Evolutionary conservation across 768 basidiomycete genomes (phyloP).

Genomic region (Tylopilus sp.): DNA sequence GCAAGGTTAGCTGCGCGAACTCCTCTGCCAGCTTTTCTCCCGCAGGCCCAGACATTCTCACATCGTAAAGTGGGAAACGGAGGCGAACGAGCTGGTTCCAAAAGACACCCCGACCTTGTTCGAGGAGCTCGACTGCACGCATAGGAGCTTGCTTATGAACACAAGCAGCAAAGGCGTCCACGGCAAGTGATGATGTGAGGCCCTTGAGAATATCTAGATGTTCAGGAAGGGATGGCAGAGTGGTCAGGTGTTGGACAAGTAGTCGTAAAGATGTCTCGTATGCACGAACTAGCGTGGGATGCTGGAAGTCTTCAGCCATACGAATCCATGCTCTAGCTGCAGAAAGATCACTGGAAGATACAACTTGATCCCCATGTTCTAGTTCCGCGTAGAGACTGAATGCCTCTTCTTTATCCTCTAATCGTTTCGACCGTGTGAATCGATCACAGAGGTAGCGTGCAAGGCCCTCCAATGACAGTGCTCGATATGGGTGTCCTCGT

Average conservation of each 20-base stretch:
- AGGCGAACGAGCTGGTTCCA: background rate
- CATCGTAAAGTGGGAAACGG: background rate
- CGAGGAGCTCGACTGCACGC: background rate
- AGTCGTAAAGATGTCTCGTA: background rate
- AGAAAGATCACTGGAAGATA: background rate
- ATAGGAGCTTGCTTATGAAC: background rate
- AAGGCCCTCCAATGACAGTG: background rate
- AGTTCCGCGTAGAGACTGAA: conserved; percentile 2
- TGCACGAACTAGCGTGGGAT: background rate
- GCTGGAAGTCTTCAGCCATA: conserved; percentile 4
- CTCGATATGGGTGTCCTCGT: background rate
- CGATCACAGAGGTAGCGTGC: background rate
- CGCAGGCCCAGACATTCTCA: background rate
- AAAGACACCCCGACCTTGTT: background rate
- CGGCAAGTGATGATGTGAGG: background rate
- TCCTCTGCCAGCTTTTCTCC: background rate
- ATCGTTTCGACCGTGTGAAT: background rate
- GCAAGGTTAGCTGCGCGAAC: background rate
- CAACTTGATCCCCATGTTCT: background rate
- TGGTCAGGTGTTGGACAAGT: background rate
- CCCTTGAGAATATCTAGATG: background rate
- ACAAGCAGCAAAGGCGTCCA: background rate
- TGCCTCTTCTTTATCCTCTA: background rate
- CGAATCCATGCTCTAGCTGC: background rate
- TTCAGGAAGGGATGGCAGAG: background rate